phyloP scores from a whole-genome alignment of 768 basidiomycete species.

The Rhizopogon vulgaris region DNA sequence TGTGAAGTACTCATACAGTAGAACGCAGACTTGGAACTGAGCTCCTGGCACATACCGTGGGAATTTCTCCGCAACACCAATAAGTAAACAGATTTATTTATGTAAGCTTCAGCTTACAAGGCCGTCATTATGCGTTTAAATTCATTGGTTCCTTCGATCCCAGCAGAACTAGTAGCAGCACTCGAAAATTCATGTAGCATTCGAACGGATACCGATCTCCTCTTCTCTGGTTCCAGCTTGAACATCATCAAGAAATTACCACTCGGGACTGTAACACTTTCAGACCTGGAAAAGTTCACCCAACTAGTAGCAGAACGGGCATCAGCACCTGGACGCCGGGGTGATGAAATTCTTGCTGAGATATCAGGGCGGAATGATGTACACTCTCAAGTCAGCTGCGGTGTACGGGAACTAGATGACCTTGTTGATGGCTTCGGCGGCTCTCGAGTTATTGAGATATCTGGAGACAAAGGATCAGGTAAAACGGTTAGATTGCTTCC shows the following conservation, averaged over 20 bases:
- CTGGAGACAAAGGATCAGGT: slow-evolving; percentile 58
- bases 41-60: too few relatives aligned
- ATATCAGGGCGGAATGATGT: slow-evolving; percentile 18
- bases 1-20: too few relatives aligned
- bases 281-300: slow-evolving; percentile 40
- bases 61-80: too few relatives aligned
- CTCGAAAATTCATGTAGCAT: slow-evolving; percentile 43
- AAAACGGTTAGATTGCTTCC: slow-evolving; percentile 52
- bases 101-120: too few relatives aligned
- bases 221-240: slow-evolving; percentile 42
- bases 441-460: slow-evolving; percentile 57
- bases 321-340: slow-evolving; percentile 36
- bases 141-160: slow-evolving; percentile 26
- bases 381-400: slow-evolving; percentile 19
- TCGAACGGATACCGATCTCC: slow-evolving; percentile 50
- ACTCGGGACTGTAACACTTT: slow-evolving; percentile 39
- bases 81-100: too few relatives aligned
- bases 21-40: too few relatives aligned
- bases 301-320: slow-evolving; percentile 33
- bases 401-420: slow-evolving; percentile 44
- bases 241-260: slow-evolving; percentile 50
- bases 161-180: slow-evolving; percentile 36
- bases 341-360: slow-evolving; percentile 20
- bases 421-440: slow-evolving; percentile 46
- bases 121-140: slow-evolving; percentile 22